These are phyloP conservation scores for Amanita molliuscula DNA, from an alignment of 768 basidiomycete species.

Conservation along the genomic window DNA sequence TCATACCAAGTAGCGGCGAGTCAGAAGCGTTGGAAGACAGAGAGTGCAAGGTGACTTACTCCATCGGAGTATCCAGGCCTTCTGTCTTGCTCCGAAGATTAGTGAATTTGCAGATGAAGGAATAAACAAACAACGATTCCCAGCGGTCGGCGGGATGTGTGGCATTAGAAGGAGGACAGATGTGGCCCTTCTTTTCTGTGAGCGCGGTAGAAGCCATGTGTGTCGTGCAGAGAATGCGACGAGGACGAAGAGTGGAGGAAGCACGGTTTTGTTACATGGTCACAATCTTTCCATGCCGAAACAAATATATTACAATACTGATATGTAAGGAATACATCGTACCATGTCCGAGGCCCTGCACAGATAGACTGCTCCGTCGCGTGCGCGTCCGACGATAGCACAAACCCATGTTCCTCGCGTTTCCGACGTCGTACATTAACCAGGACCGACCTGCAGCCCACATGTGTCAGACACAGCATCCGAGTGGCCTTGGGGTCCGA, in stretches of 20 bases:
- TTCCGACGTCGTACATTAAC: slow-evolving; percentile 37
- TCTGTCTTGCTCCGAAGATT: slow-evolving; percentile 64
- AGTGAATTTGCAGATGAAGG: slow-evolving; percentile 79
- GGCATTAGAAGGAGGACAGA: slow-evolving; percentile 53
- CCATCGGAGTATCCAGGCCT: slow-evolving; percentile 72
- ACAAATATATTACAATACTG: slow-evolving; percentile 44
- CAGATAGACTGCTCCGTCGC: not conserved
- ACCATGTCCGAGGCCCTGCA: slow-evolving; percentile 8
- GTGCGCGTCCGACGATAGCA: not conserved
- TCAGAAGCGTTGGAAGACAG: slow-evolving; percentile 12
- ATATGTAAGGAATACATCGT: not conserved
- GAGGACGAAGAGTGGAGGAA: slow-evolving; percentile 17
- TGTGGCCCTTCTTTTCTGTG: slow-evolving; percentile 29
- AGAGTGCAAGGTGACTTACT: slow-evolving; percentile 42
- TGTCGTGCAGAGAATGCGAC: slow-evolving; percentile 26
- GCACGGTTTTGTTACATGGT: slow-evolving; percentile 21
- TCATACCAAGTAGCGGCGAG: slow-evolving; percentile 23
- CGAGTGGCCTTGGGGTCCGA: slow-evolving; percentile 1
- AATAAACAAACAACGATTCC: slow-evolving; percentile 81
- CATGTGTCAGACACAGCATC: slow-evolving; percentile 8
- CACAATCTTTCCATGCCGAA: slow-evolving; percentile 29
- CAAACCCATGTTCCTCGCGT: slow-evolving; percentile 10
- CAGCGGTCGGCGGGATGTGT: slow-evolving; percentile 74
- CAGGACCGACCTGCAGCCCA: slow-evolving; percentile 64
- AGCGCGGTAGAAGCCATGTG: slow-evolving; percentile 22